Evolutionary conservation across 768 basidiomycete genomes (phyloP).

Genomic region (Harrya chromipes): DNA sequence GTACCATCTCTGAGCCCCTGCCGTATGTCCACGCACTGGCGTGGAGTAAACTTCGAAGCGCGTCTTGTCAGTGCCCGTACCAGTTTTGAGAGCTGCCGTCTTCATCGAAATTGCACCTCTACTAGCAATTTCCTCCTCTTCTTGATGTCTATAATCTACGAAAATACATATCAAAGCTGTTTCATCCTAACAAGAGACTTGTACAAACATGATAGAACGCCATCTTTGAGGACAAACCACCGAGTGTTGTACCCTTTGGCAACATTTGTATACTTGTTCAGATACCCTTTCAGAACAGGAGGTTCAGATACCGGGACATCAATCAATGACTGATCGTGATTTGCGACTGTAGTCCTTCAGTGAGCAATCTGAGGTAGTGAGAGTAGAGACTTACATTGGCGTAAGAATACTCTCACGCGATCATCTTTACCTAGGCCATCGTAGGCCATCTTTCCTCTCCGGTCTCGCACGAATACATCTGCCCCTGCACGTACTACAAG

Average conservation of each 20-base stretch:
- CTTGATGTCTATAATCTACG: slow-evolving; percentile 78
- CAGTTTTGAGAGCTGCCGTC: slow-evolving; percentile 60
- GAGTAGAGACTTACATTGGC: slow-evolving; percentile 62
- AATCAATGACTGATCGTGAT: slow-evolving; percentile 74
- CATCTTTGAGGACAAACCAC: slow-evolving; percentile 90
- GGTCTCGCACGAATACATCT: slow-evolving; percentile 84
- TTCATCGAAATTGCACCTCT: slow-evolving; percentile 89
- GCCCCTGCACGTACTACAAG: slow-evolving; percentile 83
- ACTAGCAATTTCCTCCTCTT: slow-evolving; percentile 82
- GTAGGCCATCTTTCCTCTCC: slow-evolving; percentile 64
- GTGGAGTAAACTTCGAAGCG: slow-evolving; percentile 81
- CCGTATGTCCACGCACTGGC: slow-evolving; percentile 44
- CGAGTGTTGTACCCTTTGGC: slow-evolving; percentile 85
- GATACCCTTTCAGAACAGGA: slow-evolving; percentile 67
- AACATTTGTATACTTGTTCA: slow-evolving; percentile 92
- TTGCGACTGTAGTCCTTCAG: slow-evolving; percentile 52
- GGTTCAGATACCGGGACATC: slow-evolving; percentile 48
- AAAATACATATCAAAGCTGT: slow-evolving; percentile 2
- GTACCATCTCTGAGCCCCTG: slow-evolving; percentile 69
- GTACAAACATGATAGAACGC: slow-evolving; percentile 76
- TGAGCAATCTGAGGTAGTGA: neutral
- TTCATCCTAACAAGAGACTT: neutral
- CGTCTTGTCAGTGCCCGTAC: slow-evolving; percentile 51
- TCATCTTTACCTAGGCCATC: slow-evolving; percentile 78
- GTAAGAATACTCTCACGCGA: slow-evolving; percentile 73